Evolutionary conservation across 257 asterid species (phyloP), one percentile per base, ranked within the genome.

Genomic region (Scutellaria baicalensis): DNA sequence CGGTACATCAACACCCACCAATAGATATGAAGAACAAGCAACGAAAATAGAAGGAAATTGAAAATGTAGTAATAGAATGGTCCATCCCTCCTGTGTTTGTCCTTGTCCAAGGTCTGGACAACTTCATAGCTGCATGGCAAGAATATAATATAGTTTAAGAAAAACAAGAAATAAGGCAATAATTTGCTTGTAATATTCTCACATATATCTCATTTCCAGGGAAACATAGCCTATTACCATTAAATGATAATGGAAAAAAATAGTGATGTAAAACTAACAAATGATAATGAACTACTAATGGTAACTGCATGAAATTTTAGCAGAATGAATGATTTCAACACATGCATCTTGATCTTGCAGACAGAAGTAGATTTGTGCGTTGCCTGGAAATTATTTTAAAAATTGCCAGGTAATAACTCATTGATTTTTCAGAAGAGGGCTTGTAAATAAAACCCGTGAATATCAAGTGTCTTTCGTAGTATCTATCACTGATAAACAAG

Each of bases 1-100:
- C 99, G 92, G 73, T 74, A 94, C 77, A 94, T 94, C 84, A 94
- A 84, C 66, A 91, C 88, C 99, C 99, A 91, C 99, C 99, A 94
- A 66, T 94, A 94, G 67, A 94, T 77, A 72, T 94, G 93, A 72
- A 94, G 97, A 73, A 94, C 97, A 47, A 94, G 95, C 80, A 94
- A 81, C 55, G 91, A 81, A 79, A 82, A 89, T 31, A 94, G 93
- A 75, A 94, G 96, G 72, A 88, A 75, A 85, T 94, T 94, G 84
- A 94, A 94, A 64, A 91, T 23, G 77, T 94, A 94, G 81, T 94
- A 94, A 77, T 85, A 88, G 70, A 94, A 72, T 39, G 99, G 96
- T 63, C 99, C 99, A 49, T 84, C 89, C 39, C 64, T 52, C 79
- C 72, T 86, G 88, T 91, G 97, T 64, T 84, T 86, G 60, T 86